Base-by-base conservation (phyloP, 1,139 yeast genomes). In the Magnusiomyces tetraspermus region DNA sequence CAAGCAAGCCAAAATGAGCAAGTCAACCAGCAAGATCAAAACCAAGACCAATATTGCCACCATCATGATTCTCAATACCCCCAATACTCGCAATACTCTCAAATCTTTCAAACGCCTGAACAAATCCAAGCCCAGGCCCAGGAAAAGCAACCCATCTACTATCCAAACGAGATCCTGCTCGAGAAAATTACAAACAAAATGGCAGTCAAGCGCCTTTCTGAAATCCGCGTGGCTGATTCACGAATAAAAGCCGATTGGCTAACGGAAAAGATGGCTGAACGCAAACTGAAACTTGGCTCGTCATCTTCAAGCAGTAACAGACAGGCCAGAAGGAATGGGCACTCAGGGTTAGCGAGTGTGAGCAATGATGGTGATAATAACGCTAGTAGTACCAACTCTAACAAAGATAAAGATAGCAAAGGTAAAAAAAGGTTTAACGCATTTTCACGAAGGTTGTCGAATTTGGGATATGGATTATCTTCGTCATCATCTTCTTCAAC, bases 151-250 rank as follows among this genome's bases (percentile, higher is more conserved):
- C 33, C 33, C 33, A 28, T 28, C 33, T 28, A 28, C 11, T 57
- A 62, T 10, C 69, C 69, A 26, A 66, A 66, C 53, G 69, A 66
- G 50, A 54, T 65, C 30, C 60, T 66, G 33, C 56, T 66, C 44
- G 68, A 65, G 54, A 50, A 58, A 48, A 63, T 65, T 51, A 59
- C 64, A 19, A 55, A 55, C 24, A 59, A 59, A 33, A 22, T 48
- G 17, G 56, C 60, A 6, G 46, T 58, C 24, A 52, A 52, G 31
- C 49, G 56, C 19, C 38, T 49, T 13, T 46, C 49, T 30, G 52
- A 48, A 23, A 43, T 46, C 19, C 31, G 43, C 10, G 41, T 33
- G 10, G 13, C 37, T 11, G 30, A 44, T 10, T 10, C 40, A 10
- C 15, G 17, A 6, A n/a, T n/a, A 10, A 36, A 36, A n/a, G 17